Percentiles rank a stretch among this genome's conserved stretches.
Conservation (phyloP, 225 moss, liverwort and hornwort genomes). For the Polytrichum commune region DNA sequence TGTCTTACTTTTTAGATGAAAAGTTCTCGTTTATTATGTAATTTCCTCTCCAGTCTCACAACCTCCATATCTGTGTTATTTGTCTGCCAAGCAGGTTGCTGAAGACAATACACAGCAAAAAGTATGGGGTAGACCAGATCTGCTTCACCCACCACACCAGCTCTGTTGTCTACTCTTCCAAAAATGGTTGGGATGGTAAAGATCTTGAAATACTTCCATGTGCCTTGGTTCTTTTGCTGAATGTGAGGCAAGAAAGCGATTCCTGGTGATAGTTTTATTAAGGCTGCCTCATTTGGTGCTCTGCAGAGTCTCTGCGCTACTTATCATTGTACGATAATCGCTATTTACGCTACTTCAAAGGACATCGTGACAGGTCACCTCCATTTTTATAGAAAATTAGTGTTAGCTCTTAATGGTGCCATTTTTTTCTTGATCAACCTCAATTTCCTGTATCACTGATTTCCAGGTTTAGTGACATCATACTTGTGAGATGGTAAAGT, state of each 20-base stretch:
- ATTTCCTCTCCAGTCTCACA: background rate
- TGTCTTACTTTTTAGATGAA: too few relatives aligned
- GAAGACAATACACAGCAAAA: constrained; percentile 99
- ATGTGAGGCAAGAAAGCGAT: background rate
- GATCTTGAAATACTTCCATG: background rate
- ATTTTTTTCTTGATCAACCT: too few relatives aligned
- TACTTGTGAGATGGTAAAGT: background rate
- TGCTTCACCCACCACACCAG: constrained; percentile 94
- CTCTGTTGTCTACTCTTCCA: constrained; percentile 96
- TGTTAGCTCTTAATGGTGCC: background rate
- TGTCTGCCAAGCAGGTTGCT: constrained; percentile 59
- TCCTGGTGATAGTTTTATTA: background rate
- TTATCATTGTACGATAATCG: constrained; percentile 93
- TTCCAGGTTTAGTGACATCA: too few relatives aligned
- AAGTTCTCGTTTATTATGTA: too few relatives aligned
- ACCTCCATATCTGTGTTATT: constrained; percentile 2
- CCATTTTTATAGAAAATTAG: constrained; percentile 4
- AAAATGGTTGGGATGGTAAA: constrained; percentile 98
- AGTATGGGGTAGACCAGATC: constrained; percentile 98
- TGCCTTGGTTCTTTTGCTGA: background rate
- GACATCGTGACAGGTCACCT: constrained; percentile 92
- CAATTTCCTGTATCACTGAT: too few relatives aligned
- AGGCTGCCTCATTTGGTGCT: constrained; percentile 20
- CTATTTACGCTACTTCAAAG: constrained; percentile 99
- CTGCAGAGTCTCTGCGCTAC: constrained; percentile 87